Evolutionary conservation across 257 asterid genomes (phyloP).

Genomic region (Gentiana dahurica): DNA sequence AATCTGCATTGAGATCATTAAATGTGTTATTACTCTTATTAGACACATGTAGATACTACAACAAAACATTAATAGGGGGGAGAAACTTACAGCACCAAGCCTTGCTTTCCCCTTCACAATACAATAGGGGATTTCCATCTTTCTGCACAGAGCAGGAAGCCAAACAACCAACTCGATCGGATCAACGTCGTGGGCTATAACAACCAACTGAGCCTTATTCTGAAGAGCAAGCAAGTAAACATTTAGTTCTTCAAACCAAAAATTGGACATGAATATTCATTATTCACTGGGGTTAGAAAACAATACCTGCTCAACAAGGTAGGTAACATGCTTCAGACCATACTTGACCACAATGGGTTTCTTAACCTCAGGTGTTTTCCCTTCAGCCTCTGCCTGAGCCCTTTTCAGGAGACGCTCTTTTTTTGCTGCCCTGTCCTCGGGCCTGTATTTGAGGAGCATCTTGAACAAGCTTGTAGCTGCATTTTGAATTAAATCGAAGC

Average conservation of each 20-base stretch:
- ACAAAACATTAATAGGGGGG: too few relatives aligned
- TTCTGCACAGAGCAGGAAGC: constrained; percentile 32
- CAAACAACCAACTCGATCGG: constrained; percentile 37
- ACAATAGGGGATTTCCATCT: constrained; percentile 43
- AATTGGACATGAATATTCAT: background rate
- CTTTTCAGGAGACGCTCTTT: constrained; percentile 33
- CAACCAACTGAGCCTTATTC: constrained; percentile 42
- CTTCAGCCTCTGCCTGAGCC: constrained; percentile 42
- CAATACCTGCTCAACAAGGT: constrained; percentile 36
- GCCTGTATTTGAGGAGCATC: constrained; percentile 40
- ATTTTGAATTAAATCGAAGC: background rate
- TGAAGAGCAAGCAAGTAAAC: background rate
- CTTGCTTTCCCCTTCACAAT: constrained; percentile 37
- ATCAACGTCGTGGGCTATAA: constrained; percentile 41
- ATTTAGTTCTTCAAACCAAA: too few relatives aligned
- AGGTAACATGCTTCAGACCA: constrained; percentile 36
- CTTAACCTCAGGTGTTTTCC: constrained; percentile 30
- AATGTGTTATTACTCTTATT: background rate
- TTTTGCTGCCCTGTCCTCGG: constrained; percentile 37
- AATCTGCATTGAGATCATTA: constrained; percentile 8
- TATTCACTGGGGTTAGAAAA: too few relatives aligned
- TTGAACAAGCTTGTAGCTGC: constrained; percentile 39
- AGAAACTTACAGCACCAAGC: constrained; percentile 21
- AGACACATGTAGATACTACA: background rate
- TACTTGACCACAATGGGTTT: constrained; percentile 38